These are phyloP conservation scores for Alternaria dauci DNA, from an alignment of 2,329 filamentous ascomycete genomes.

Conservation along the genomic window DNA sequence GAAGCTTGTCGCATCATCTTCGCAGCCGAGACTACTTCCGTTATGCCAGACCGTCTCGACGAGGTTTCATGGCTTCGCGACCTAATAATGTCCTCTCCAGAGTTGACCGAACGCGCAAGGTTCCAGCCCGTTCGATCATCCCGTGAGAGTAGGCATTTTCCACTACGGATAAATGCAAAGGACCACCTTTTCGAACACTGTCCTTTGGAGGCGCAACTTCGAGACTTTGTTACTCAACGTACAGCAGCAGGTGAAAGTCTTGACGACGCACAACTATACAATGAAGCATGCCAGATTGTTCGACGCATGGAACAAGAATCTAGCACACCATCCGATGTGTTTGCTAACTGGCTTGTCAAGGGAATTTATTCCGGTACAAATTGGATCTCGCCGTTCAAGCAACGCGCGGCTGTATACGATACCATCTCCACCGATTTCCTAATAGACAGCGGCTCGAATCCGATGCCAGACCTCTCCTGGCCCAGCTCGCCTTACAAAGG, in stretches of 20 bases:
- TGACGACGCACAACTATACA: slow-evolving; percentile 25
- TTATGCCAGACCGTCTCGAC: slow-evolving; percentile 2
- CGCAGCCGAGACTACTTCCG: slow-evolving; percentile 26
- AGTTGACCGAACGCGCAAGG: slow-evolving; percentile 26
- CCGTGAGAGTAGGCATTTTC: slow-evolving; percentile 26
- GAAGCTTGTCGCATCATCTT: slow-evolving; percentile 42
- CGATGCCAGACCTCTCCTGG: neutral
- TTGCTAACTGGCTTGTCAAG: slow-evolving; percentile 36
- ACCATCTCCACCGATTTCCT: neutral
- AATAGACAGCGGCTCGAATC: neutral
- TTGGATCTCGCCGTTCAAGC: slow-evolving; percentile 27
- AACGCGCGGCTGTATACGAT: slow-evolving; percentile 15
- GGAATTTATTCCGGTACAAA: slow-evolving; percentile 22
- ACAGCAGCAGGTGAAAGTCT: slow-evolving; percentile 2
- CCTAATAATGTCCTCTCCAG: slow-evolving; percentile 34
- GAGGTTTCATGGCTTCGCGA: slow-evolving; percentile 35
- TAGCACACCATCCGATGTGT: slow-evolving; percentile 30
- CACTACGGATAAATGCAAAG: slow-evolving; percentile 23
- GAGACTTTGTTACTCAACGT: slow-evolving; percentile 23
- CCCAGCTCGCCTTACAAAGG: neutral
- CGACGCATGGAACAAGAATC: slow-evolving; percentile 32
- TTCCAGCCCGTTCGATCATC: slow-evolving; percentile 31
- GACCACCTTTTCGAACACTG: slow-evolving; percentile 36
- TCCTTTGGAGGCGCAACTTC: slow-evolving; percentile 32
- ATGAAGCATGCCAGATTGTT: slow-evolving; percentile 35